Conservation (phyloP, 2,329 filamentous ascomycete species). For the Ophiocordyceps camponoti-rufipedis region DNA sequence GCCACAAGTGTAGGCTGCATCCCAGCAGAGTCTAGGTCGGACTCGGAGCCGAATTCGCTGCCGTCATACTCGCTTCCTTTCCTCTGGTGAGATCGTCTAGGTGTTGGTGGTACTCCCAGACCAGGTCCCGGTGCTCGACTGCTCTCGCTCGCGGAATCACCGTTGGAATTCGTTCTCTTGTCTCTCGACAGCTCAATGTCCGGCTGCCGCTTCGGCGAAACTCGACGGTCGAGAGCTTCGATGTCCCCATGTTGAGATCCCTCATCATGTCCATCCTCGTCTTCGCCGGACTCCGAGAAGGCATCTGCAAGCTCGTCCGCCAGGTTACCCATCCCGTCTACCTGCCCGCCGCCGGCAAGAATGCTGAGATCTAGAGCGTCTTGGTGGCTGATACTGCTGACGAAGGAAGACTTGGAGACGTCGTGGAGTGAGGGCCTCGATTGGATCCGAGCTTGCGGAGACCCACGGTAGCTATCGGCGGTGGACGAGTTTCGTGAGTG, state of each 20-base stretch:
- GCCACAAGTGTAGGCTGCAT: conserved; percentile 49
- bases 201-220: background rate
- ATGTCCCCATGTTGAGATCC: conserved; percentile 22
- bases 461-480: conserved; percentile 28
- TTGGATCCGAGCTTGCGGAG: conserved; percentile 26
- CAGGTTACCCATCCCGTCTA: conserved; percentile 53
- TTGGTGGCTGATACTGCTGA: conserved; percentile 28
- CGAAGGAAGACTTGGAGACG: conserved; percentile 24
- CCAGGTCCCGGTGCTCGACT: conserved; percentile 16
- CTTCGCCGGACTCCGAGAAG: conserved; percentile 46
- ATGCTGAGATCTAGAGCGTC: conserved; percentile 27
- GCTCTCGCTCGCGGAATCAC: conserved; percentile 13
- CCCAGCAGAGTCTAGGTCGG: conserved; percentile 49
- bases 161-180: conserved; percentile 4
- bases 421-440: conserved; percentile 34
- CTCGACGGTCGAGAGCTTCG: background rate
- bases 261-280: conserved; percentile 32
- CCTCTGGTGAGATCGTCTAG: conserved; percentile 29
- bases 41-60: conserved; percentile 56
- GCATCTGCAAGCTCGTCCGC: conserved; percentile 67
- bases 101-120: conserved; percentile 24
- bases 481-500: conserved; percentile 41
- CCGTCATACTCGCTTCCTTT: conserved; percentile 47
- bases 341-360: conserved; percentile 23
- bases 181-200: background rate